These are phyloP conservation scores for Pythium pectinolyticum DNA, from an alignment of 352 stramenopile species.

Conservation along the genomic window DNA sequence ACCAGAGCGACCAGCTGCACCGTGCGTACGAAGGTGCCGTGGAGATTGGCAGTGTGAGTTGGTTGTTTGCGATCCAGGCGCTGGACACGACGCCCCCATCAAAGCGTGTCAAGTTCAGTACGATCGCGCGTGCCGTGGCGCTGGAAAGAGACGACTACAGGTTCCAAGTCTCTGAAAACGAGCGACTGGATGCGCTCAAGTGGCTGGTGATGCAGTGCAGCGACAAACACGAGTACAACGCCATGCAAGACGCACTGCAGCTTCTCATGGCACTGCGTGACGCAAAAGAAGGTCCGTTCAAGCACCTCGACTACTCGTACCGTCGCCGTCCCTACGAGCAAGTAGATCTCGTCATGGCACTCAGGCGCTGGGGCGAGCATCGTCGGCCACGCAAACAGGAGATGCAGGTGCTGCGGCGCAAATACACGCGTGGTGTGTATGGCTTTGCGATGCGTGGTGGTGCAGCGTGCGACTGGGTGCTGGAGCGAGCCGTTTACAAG, in stretches of 20 bases:
- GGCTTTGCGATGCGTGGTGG: not conserved
- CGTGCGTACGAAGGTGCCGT: not conserved
- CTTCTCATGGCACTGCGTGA: not conserved
- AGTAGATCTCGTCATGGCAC: not conserved
- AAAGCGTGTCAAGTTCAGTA: not conserved
- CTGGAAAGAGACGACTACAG: not conserved
- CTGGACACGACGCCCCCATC: not conserved
- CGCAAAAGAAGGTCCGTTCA: not conserved
- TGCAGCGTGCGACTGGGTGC: not conserved
- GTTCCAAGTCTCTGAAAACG: not conserved
- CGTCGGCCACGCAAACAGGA: not conserved
- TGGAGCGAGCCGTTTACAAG: not conserved
- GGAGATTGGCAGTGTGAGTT: not conserved
- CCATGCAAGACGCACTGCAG: not conserved
- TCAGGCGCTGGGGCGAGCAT: not conserved
- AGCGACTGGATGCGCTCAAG: not conserved
- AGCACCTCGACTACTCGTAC: no score
- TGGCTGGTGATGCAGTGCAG: not conserved
- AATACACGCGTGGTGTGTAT: not conserved
- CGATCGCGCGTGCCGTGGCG: not conserved
- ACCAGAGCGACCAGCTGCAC: not conserved
- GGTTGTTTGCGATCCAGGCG: not conserved
- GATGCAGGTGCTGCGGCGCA: not conserved
- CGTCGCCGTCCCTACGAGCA: not conserved
- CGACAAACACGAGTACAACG: not conserved